A percentile compares a stretch with the other conserved stretches of the same genome.
Evolutionary conservation across 116 monocot genomes (phyloP).

Genomic region (Trichopus zeylanicus): DNA sequence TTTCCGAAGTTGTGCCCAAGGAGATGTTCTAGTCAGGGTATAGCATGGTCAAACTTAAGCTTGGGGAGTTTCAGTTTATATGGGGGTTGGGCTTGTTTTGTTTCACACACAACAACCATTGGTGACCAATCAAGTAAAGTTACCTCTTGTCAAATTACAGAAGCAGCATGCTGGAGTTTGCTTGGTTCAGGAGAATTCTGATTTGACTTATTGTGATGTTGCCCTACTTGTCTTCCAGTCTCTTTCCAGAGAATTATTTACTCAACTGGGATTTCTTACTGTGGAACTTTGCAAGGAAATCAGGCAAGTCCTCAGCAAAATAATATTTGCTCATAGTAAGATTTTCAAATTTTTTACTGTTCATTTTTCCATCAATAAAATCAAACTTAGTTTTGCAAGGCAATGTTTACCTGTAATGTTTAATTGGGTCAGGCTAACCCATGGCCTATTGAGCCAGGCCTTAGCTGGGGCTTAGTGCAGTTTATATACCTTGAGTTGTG

Average conservation of each 20-base stretch:
- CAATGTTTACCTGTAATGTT: background rate
- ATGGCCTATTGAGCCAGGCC: too few species aligned
- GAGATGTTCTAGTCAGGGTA: slow-evolving; percentile 40
- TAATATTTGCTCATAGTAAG: background rate
- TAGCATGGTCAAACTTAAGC: slow-evolving; percentile 64
- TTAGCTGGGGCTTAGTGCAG: too few species aligned
- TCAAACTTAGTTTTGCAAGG: background rate
- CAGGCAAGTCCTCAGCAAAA: slow-evolving; percentile 37
- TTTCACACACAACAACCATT: slow-evolving; percentile 40
- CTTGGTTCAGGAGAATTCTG: slow-evolving; percentile 15
- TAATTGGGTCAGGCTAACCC: too few species aligned
- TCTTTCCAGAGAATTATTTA: slow-evolving; percentile 55
- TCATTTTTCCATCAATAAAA: background rate
- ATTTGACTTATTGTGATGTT: slow-evolving; percentile 27
- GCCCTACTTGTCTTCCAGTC: slow-evolving; percentile 44
- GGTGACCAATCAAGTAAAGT: slow-evolving; percentile 5
- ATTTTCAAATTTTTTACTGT: background rate
- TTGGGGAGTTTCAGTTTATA: slow-evolving; percentile 60
- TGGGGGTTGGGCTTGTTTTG: slow-evolving; percentile 77
- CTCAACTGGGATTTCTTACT: slow-evolving; percentile 42
- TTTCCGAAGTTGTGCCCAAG: slow-evolving; percentile 13
- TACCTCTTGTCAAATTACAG: slow-evolving; percentile 13
- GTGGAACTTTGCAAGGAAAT: slow-evolving; percentile 64
- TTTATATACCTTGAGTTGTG: background rate
- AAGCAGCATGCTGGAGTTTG: slow-evolving; percentile 13